phyloP scores from a whole-genome alignment of 306 rosid species.

The Gillenia trifoliata region DNA sequence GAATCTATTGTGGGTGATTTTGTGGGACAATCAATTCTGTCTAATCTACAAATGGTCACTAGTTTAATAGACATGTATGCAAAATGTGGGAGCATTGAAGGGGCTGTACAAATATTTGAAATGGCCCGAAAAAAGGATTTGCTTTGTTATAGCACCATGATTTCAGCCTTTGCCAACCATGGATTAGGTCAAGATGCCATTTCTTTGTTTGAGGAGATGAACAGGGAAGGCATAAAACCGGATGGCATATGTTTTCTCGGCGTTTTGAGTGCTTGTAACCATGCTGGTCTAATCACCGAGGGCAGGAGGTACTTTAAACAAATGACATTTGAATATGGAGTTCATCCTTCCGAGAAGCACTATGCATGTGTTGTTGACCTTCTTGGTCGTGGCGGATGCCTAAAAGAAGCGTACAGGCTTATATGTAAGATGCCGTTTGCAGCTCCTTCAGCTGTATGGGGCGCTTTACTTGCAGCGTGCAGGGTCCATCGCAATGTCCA shows the following conservation, averaged over 20 bases:
- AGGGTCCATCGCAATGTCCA: conserved; percentile 13
- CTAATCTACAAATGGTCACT: neutral
- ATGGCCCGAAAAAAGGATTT: neutral
- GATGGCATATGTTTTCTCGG: conserved; percentile 1
- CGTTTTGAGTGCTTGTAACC: conserved; percentile 9
- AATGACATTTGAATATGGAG: conserved; percentile 4
- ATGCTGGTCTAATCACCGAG: neutral
- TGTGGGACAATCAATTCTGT: neutral
- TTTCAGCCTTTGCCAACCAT: conserved; percentile 10
- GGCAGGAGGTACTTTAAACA: conserved; percentile 7
- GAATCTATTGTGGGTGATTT: neutral
- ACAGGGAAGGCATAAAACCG: neutral
- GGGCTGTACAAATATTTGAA: neutral
- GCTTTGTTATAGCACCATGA: conserved; percentile 12
- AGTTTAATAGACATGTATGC: conserved; percentile 15
- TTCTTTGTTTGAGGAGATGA: conserved; percentile 12
- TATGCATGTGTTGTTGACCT: conserved; percentile 12
- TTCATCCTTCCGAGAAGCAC: conserved; percentile 5
- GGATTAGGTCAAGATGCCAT: conserved; percentile 10
- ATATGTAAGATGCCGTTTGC: conserved; percentile 7
- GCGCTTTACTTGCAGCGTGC: conserved; percentile 12
- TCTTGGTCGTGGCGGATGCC: conserved; percentile 1
- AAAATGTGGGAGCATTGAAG: conserved; percentile 7
- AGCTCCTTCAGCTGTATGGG: conserved; percentile 14
- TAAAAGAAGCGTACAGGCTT: neutral